These are phyloP conservation scores for Rhynchospora breviuscula DNA, from an alignment of 176 grass and related monocot species.

Conservation along the genomic window DNA sequence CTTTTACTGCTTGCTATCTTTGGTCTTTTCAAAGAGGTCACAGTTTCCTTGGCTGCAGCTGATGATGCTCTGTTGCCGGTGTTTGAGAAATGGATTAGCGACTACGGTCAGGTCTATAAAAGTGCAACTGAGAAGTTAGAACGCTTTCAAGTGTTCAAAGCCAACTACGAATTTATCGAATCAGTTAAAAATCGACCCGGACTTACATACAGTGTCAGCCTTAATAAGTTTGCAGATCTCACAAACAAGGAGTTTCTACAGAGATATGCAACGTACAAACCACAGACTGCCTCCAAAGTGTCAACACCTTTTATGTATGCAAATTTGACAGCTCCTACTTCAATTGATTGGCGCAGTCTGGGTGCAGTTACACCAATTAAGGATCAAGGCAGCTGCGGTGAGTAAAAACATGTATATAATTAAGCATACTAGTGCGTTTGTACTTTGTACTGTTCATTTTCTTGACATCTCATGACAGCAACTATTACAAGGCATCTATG, in stretches of 20 bases:
- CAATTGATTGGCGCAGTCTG: constrained; percentile 5
- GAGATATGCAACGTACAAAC: neutral
- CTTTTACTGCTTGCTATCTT: neutral
- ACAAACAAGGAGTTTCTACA: neutral
- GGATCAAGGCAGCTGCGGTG: constrained; percentile 22
- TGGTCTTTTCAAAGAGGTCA: neutral
- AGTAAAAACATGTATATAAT: neutral
- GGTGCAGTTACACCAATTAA: constrained; percentile 12
- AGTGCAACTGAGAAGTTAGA: too few relatives aligned
- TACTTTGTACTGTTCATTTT: too few relatives aligned
- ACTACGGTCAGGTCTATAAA: too few relatives aligned
- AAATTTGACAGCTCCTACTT: neutral
- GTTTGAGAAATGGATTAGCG: neutral
- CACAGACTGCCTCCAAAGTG: neutral
- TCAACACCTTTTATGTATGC: neutral
- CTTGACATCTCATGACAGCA: too few relatives aligned
- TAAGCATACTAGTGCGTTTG: too few relatives aligned
- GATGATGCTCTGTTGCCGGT: neutral
- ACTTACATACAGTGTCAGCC: too few relatives aligned
- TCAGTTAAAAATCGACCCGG: too few relatives aligned
- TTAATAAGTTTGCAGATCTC: neutral
- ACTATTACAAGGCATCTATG: too few relatives aligned
- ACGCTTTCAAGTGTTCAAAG: too few relatives aligned
- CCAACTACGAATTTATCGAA: too few relatives aligned
- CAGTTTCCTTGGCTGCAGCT: neutral